Conservation (phyloP, 306 rosid species). For the Sechiopsis laciniata region DNA sequence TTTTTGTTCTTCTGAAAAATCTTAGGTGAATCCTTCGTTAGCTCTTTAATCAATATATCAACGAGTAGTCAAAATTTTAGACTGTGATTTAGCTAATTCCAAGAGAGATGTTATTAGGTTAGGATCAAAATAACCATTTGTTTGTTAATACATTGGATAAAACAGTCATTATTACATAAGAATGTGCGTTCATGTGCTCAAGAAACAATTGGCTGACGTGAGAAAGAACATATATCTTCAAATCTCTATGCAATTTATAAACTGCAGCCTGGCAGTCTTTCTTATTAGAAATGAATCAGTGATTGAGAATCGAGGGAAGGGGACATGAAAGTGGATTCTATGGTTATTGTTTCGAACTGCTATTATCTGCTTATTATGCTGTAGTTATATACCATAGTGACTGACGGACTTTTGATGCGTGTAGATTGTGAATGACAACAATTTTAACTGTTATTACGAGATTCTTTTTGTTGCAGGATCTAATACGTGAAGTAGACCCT, state of each 20-base stretch:
- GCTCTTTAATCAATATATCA: not conserved
- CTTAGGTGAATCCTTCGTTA: not conserved
- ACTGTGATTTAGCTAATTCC: not conserved
- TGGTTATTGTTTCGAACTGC: not conserved
- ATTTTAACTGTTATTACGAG: slow-evolving; percentile 28
- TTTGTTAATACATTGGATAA: not conserved
- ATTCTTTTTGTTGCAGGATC: slow-evolving; percentile 53
- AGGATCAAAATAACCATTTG: not conserved
- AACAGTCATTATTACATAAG: not conserved
- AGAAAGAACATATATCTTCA: not conserved
- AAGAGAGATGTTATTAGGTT: not conserved
- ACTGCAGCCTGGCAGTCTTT: not conserved
- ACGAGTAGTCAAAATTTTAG: not conserved
- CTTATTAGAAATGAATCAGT: not conserved
- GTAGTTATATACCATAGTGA: not conserved
- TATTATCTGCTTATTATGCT: not conserved
- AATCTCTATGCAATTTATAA: not conserved
- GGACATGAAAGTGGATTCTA: not conserved
- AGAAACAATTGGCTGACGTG: not conserved
- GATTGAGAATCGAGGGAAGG: not conserved
- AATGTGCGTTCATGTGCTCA: not conserved
- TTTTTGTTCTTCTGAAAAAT: not conserved
- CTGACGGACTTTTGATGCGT: not conserved
- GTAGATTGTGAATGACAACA: not conserved
- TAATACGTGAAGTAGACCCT: slow-evolving; percentile 80